These are phyloP conservation scores for Grosmannia huntii DNA, from an alignment of 2,329 filamentous ascomycete genomes.

Conservation along the genomic window DNA sequence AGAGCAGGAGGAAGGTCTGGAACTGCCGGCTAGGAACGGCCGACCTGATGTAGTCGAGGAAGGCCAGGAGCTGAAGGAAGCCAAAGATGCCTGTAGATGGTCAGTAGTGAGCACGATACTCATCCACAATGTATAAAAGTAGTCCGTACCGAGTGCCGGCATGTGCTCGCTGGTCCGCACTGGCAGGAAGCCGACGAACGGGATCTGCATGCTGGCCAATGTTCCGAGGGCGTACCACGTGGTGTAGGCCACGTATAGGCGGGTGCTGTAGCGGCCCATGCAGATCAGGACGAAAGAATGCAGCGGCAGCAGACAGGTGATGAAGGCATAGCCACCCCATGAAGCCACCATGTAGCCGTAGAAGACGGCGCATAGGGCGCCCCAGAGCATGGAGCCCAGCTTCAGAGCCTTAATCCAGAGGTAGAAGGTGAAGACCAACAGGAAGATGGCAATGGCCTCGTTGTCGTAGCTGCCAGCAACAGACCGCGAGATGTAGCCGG, in stretches of 20 bases:
- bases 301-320: slow-evolving; percentile 89
- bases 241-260: slow-evolving; percentile 91
- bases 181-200: slow-evolving; percentile 93
- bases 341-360: slow-evolving; percentile 99
- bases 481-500: slow-evolving; percentile 94
- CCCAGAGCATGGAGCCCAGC: slow-evolving; percentile 93
- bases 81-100: slow-evolving; percentile 67
- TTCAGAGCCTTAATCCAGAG: slow-evolving; percentile 99
- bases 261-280: slow-evolving; percentile 92
- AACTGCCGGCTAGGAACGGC: slow-evolving; percentile 88
- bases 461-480: slow-evolving; percentile 96
- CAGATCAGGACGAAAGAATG: slow-evolving; percentile 88
- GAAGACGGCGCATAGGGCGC: slow-evolving; percentile 83
- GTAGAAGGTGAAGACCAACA: slow-evolving; percentile 96
- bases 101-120: not conserved
- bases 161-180: slow-evolving; percentile 98
- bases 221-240: slow-evolving; percentile 97
- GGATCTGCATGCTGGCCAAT: slow-evolving; percentile 96
- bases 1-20: slow-evolving; percentile 70
- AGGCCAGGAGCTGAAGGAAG: slow-evolving; percentile 82
- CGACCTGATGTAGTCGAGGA: slow-evolving; percentile 81
- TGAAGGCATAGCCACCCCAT: slow-evolving; percentile 99
- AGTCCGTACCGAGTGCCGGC: slow-evolving; percentile 66
- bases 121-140: not conserved
- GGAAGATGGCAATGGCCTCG: slow-evolving; percentile 97